Conservation (phyloP, 352 stramenopile species). For the Phytophthora rubi region DNA sequence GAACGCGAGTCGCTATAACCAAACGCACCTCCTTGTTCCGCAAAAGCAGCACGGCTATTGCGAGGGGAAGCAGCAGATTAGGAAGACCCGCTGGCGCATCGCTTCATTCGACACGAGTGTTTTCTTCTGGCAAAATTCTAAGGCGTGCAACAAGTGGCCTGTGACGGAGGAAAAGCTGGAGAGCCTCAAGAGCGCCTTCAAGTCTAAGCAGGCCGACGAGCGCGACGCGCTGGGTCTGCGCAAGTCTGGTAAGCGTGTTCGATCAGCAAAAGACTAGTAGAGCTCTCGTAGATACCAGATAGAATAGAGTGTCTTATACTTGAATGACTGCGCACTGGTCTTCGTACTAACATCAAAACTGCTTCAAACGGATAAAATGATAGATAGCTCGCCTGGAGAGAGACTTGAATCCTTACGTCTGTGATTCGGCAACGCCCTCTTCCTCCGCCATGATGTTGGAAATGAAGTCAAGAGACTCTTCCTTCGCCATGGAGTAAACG, state of each 20-base stretch:
- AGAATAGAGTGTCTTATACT: constrained; percentile 23
- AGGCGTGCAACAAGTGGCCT: constrained; percentile 71
- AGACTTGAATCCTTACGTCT: constrained; percentile 11
- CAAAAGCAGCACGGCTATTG: constrained; percentile 92
- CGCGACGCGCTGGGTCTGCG: constrained; percentile 70
- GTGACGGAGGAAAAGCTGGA: constrained; percentile 65
- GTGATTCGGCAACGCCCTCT: constrained; percentile 63
- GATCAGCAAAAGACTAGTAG: constrained; percentile 35
- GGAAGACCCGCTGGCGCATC: constrained; percentile 88
- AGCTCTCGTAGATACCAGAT: constrained; percentile 6
- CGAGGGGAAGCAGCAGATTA: constrained; percentile 92
- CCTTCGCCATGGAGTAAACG: constrained; percentile 94
- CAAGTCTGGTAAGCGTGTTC: constrained; percentile 75
- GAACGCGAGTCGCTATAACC: constrained; percentile 76
- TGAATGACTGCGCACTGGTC: constrained; percentile 8
- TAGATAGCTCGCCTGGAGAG: neutral
- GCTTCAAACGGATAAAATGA: constrained; percentile 18
- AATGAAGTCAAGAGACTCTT: constrained; percentile 98
- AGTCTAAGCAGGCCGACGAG: constrained; percentile 82
- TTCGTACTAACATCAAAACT: constrained; percentile 26
- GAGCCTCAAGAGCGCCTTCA: constrained; percentile 67
- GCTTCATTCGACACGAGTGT: constrained; percentile 96
- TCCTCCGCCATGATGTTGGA: constrained; percentile 91
- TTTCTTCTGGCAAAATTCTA: constrained; percentile 95
- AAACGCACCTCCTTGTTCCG: constrained; percentile 71